These are phyloP conservation scores for Cyberlindnera mrakii DNA, from an alignment of 805 yeast species.

Conservation along the genomic window DNA sequence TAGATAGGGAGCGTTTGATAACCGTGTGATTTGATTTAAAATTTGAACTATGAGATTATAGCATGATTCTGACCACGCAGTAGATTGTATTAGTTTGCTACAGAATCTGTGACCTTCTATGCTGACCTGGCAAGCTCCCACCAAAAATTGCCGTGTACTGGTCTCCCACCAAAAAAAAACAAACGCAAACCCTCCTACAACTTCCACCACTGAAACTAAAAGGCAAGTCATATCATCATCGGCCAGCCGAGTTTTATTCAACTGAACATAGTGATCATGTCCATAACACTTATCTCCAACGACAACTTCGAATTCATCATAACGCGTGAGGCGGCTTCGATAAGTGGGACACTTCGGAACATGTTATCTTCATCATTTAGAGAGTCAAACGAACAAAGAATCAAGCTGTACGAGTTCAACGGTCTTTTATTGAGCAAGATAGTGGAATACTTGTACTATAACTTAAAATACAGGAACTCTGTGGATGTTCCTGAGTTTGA, in stretches of 20 bases:
- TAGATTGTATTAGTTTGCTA: too few relatives aligned
- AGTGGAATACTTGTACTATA: slow-evolving; percentile 78
- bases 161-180: too few relatives aligned
- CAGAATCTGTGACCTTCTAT: too few relatives aligned
- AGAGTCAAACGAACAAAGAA: slow-evolving; percentile 52
- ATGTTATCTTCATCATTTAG: slow-evolving; percentile 52
- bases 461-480: slow-evolving; percentile 53
- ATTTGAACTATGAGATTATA: too few relatives aligned
- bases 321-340: slow-evolving; percentile 67
- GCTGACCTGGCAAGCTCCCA: too few relatives aligned
- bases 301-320: slow-evolving; percentile 63
- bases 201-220: background rate
- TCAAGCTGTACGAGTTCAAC: slow-evolving; percentile 58
- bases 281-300: slow-evolving; percentile 64
- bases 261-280: slow-evolving; percentile 1
- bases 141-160: too few relatives aligned
- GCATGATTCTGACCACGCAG: too few relatives aligned
- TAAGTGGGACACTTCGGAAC: slow-evolving; percentile 57
- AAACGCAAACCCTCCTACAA: too few relatives aligned
- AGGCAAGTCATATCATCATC: background rate
- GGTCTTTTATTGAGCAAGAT: slow-evolving; percentile 70
- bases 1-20: too few relatives aligned
- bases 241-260: background rate
- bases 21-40: too few relatives aligned
- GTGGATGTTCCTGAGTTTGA: slow-evolving; percentile 77